phyloP scores from a whole-genome alignment of 768 basidiomycete genomes.

The Hypsizygus marmoreus region DNA sequence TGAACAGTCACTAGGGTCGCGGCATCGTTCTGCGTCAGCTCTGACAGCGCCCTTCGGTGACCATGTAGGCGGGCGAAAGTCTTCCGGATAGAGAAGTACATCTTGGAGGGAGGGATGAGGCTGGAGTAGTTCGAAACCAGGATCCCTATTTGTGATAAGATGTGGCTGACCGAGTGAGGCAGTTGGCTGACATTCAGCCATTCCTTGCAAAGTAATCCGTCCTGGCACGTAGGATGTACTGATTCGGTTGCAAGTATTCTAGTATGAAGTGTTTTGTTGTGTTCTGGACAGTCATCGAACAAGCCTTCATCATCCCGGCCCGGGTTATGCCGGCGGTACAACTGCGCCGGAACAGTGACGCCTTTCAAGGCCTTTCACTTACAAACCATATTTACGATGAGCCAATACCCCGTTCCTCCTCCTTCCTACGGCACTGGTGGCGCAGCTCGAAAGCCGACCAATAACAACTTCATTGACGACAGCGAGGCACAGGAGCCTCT shows the following conservation, averaged over 20 bases:
- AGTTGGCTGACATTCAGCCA: too few relatives aligned
- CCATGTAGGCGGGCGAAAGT: constrained; percentile 14
- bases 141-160: not conserved
- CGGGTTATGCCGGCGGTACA: constrained; percentile 15
- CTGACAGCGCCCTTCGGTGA: constrained; percentile 12
- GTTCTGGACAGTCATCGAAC: too few relatives aligned
- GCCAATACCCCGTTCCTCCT: constrained; percentile 60
- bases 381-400: constrained; percentile 46
- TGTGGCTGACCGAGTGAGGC: too few relatives aligned
- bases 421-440: constrained; percentile 58
- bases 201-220: too few relatives aligned
- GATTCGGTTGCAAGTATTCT: too few relatives aligned
- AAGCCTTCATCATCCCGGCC: too few relatives aligned
- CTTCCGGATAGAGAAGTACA: constrained; percentile 18
- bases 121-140: not conserved
- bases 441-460: constrained; percentile 31
- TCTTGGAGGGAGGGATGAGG: not conserved
- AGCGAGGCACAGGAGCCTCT: constrained; percentile 53
- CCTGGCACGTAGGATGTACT: too few relatives aligned
- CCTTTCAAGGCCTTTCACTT: constrained; percentile 7
- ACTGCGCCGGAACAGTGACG: constrained; percentile 6
- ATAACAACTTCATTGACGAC: constrained; percentile 30
- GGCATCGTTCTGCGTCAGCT: not conserved
- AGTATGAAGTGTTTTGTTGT: too few relatives aligned
- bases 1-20: not conserved